Evolutionary conservation across 805 yeast species (phyloP).

Genomic region (Hermanozyma aechmeae): DNA sequence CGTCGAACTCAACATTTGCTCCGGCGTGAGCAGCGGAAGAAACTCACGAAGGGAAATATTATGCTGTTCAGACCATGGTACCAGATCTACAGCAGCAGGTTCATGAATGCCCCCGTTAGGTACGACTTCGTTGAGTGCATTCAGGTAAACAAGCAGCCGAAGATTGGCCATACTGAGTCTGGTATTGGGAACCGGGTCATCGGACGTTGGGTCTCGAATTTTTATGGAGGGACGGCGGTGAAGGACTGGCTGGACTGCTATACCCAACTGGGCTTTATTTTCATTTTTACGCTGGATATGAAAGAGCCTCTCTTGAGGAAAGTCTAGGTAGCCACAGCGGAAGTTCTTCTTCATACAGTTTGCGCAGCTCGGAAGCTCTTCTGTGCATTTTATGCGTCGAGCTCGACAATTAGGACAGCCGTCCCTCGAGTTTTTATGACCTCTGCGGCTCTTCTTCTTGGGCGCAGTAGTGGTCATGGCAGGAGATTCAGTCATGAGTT

Average conservation of each 20-base stretch:
- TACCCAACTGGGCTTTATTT: neutral
- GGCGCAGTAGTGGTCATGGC: no score
- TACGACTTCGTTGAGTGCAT: constrained; percentile 3
- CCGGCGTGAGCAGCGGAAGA: neutral
- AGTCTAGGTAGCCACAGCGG: constrained; percentile 34
- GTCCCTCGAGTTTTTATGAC: constrained; percentile 19
- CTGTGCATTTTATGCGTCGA: constrained; percentile 34
- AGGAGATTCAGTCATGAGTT: no score
- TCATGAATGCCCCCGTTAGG: no score
- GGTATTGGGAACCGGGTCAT: no score
- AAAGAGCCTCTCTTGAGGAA: constrained; percentile 26
- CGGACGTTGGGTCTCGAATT: no score
- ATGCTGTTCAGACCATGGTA: no score
- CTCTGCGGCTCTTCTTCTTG: constrained; percentile 12
- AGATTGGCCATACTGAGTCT: no score
- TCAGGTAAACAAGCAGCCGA: constrained; percentile 4
- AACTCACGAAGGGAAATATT: no score
- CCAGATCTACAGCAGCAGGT: no score
- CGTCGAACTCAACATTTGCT: neutral
- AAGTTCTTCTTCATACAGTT: constrained; percentile 29
- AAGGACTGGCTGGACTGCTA: no score
- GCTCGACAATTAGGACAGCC: constrained; percentile 37
- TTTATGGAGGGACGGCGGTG: no score
- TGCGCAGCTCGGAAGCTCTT: constrained; percentile 31
- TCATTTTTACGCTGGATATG: constrained; percentile 23